Base-by-base conservation (phyloP, 2,329 filamentous ascomycete genomes). In the Xylariaceae sp. region DNA sequence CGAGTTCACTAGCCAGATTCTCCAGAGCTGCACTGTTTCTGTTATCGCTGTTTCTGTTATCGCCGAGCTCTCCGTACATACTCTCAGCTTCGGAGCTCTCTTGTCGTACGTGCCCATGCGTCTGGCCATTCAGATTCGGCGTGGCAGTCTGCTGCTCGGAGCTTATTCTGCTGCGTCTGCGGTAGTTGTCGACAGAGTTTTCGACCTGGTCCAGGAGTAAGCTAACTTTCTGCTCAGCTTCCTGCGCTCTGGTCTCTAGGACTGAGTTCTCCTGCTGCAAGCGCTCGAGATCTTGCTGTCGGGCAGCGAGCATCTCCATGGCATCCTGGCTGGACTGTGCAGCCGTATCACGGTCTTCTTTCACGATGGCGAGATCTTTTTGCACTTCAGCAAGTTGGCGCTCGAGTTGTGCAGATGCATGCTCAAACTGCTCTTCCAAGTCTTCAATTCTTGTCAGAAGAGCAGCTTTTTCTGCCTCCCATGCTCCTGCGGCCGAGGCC, bases 171-270 rank as follows among this genome's bases (percentile, higher is more conserved):
- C 82, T 86, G 53, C 82, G 90, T 39, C 94, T 88, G 50, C 94
- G 88, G 71, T 97, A 97, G 68, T 89, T 96, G 71, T 94, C 92
- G 14, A 99, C 94, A 4, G 90, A 96, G 39, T 86, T 84, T 70
- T 96, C 93, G 36, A 99, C 92, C 67, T 97, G 93, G 69, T 97
- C 91, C 12, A 99, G 84, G 45, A 99, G 83, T 64, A 96, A 82
- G 31, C 89, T 90, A 18, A 99, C 94, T 66, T 96, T 96, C 59
- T 89, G 86, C 73, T 99, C 94, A 1, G 94, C 94, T 68, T 97
- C 93, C 47, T 83, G 79, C 6, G 92, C 93, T 41, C 93, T 88
- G 61, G 84, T 84, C 69, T 97, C 92, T 3, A 99, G 82, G 34
- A 87, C 74, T 0, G 75, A 71, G 63, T 97, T 96, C 70, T 97